Evolutionary conservation across 2,329 filamentous ascomycete species (phyloP).

Genomic region (Fusarium albosuccineum): DNA sequence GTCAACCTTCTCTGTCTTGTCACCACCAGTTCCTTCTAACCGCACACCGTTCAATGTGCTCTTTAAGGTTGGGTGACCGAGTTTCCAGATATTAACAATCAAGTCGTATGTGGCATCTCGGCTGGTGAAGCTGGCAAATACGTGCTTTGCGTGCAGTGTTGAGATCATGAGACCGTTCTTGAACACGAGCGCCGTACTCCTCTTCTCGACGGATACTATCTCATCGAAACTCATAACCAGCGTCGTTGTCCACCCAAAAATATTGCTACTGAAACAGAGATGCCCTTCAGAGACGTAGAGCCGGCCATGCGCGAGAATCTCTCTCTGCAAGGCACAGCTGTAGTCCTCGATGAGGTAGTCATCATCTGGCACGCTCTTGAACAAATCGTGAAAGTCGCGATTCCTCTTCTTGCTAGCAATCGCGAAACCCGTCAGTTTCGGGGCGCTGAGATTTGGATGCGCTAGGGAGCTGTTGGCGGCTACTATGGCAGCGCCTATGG

Average conservation of each 20-base stretch:
- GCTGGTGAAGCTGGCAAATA: constrained; percentile 95
- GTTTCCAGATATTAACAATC: constrained; percentile 98
- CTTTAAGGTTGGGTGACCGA: constrained; percentile 91
- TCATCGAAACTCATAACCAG: constrained; percentile 99
- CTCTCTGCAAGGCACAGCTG: constrained; percentile 93
- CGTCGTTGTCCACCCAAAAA: constrained; percentile 97
- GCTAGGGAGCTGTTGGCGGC: constrained; percentile 78
- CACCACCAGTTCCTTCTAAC: constrained; percentile 83
- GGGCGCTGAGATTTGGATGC: constrained; percentile 71
- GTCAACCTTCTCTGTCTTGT: constrained; percentile 90
- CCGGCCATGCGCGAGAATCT: constrained; percentile 93
- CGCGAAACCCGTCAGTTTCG: constrained; percentile 92
- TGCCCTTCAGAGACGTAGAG: constrained; percentile 98
- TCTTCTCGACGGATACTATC: constrained; percentile 95
- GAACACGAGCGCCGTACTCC: constrained; percentile 94
- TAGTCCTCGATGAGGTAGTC: constrained; percentile 99
- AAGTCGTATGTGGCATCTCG: constrained; percentile 97
- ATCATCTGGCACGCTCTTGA: constrained; percentile 97
- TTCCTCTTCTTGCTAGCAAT: constrained; percentile 97
- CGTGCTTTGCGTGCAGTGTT: constrained; percentile 92
- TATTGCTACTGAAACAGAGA: constrained; percentile 98
- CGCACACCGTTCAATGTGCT: constrained; percentile 91
- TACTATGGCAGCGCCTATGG: constrained; percentile 78
- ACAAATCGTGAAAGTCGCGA: constrained; percentile 91
- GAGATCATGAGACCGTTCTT: constrained; percentile 98